Evolutionary conservation across 2,329 filamentous ascomycete genomes (phyloP), one percentile per base, ranked within the genome.

Genomic region (Fusarium udum): DNA sequence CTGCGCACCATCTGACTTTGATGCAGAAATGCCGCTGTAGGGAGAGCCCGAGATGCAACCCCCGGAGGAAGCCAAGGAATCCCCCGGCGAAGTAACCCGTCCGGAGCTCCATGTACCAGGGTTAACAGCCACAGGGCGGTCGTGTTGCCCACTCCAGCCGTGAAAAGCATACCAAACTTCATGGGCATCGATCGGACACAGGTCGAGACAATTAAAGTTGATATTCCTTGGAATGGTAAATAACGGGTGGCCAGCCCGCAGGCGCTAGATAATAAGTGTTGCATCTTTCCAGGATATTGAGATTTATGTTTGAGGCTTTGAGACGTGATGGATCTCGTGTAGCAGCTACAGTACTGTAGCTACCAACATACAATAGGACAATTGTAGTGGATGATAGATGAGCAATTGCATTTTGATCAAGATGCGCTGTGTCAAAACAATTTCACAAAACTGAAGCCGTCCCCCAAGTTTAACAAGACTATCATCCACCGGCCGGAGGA

Each of bases 41-140:
- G 70, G 55, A 77, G 67, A 64, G 55, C 53, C 71, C 67, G 55
- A 78, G 71, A 75, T 77, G 74, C 56, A 69, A 69, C 58, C 76
- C 71, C 73, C 64, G 72, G 57, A 61, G 61, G 32, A 67, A 70
- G 65, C 72, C 73, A 68, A 78, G 71, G 64, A 69, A 43, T 24
- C 48, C 67, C 69, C 76, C 71, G 69, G 74, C 65, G 64, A 75
- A 62, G 67, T 56, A 64, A 68, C 65, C 69, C 68, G 71, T 67
- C 65, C 59, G 73, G 74, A 72, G 67, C 53, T 73, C 61, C 57
- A 71, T 67, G 57, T 48, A 67, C 70, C 45, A 70, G 74, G 75
- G 64, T 65, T 31, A 43, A 53, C 55, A 69, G 68, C 68, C 69
- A 68, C 55, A 59, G 46, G 32, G 31, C 36, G 42, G 61, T 51